Conservation (phyloP, 2,329 filamentous ascomycete species). For the Aureobasidium sp. region DNA sequence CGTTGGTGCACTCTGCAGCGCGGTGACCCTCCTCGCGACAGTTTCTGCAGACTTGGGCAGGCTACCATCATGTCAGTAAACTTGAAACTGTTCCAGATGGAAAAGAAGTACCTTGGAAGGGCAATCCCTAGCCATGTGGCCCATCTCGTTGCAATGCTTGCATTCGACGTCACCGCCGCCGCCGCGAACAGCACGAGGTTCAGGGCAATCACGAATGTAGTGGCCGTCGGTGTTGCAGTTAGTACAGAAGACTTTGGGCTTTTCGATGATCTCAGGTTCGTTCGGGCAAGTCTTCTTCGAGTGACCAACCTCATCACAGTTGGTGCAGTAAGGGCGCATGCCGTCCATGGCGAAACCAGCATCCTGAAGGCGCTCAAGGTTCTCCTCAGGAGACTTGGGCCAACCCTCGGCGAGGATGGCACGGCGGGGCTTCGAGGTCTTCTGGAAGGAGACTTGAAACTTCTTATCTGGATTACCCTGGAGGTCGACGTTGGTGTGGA, state of each 20-base stretch:
- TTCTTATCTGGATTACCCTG: conserved; percentile 54
- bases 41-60: conserved; percentile 29
- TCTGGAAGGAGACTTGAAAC: conserved; percentile 46
- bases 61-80: conserved; percentile 5
- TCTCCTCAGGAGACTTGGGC: conserved; percentile 44
- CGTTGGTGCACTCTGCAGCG: conserved; percentile 29
- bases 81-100: neutral
- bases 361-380: conserved; percentile 44
- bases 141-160: conserved; percentile 27
- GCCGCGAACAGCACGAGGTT: conserved; percentile 34
- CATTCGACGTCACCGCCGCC: conserved; percentile 26
- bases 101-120: conserved; percentile 20
- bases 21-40: conserved; percentile 30
- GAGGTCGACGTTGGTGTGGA: conserved; percentile 64
- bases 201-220: conserved; percentile 32
- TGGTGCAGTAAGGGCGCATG: conserved; percentile 44
- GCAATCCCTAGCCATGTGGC: conserved; percentile 32
- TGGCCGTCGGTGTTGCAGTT: conserved; percentile 44
- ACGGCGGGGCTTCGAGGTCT: conserved; percentile 41
- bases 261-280: conserved; percentile 34
- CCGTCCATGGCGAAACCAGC: conserved; percentile 47
- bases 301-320: conserved; percentile 48
- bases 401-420: conserved; percentile 41
- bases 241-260: conserved; percentile 42
- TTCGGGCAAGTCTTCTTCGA: conserved; percentile 40